Base-by-base conservation (phyloP, 2,329 filamentous ascomycete species). In the Rhynchosporium graminicola region DNA sequence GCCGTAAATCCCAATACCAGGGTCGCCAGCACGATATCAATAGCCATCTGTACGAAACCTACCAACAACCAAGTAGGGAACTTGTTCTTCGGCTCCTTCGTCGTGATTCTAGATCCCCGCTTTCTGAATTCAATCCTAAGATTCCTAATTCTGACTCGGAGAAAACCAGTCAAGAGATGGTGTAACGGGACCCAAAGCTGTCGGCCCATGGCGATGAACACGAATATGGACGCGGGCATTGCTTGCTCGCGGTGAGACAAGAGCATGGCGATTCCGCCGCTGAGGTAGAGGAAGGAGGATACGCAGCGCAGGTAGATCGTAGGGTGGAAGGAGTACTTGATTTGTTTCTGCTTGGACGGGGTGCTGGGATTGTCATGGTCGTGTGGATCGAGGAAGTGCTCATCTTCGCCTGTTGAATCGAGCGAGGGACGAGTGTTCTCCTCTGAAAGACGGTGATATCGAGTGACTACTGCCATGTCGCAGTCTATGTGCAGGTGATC, bases 281-380 rank as follows among this genome's bases (percentile, higher is more conserved):
- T 28, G n/a, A 48, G 33, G 33, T 48, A 50, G 29, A 50, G 36
- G 20, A 58, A 20, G 29, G 6, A 26, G 29, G 56, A 29, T 8
- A 50, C 33, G 9, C 48, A 58, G 7, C 43, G 56, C 29, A 58
- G 31, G 40, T 31, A 29, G 5, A 57, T 5, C 6, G 56, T 58
- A 28, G 31, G 56, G n/a, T 58, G 45, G n/a, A 58, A 48, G 56
- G 13, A 58, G 43, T 58, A 58, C 12, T 48, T 38, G n/a, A 48
- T 40, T 42, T 42, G 4, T 48, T 50, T 48, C 45, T 50, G 26
- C 33, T 48, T 40, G 3, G 56, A 46, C 4, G 6, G 9, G 3
- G 29, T 26, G 4, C 33, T 15, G 6, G 29, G 9, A 26, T 43
- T 29, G n/a, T 57, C 54, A 28, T 46, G 54, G 54, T 33, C 40